phyloP scores from a whole-genome alignment of 106 monocot species.

The Cymbidium sinense region DNA sequence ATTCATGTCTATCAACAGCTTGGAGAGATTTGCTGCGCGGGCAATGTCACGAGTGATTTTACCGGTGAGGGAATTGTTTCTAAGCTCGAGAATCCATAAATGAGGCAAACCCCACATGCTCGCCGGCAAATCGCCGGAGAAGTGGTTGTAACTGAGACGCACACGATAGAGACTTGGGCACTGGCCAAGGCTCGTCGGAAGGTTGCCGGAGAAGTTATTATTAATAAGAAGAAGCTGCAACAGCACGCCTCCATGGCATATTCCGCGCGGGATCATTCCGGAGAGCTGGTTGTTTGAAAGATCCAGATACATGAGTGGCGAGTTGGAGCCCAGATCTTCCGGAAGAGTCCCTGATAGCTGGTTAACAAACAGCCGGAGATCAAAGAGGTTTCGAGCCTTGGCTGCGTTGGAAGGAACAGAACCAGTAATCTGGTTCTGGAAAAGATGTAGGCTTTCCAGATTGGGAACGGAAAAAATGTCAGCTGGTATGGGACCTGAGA shows the following conservation, averaged over 20 bases:
- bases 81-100: slow-evolving; percentile 39
- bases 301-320: slow-evolving; percentile 30
- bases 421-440: slow-evolving; percentile 39
- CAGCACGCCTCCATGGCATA: slow-evolving; percentile 27
- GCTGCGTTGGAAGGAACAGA: slow-evolving; percentile 18
- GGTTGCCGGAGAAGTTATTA: slow-evolving; percentile 29
- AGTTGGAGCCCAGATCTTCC: slow-evolving; percentile 11
- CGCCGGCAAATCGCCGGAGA: slow-evolving; percentile 38
- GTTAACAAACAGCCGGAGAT: slow-evolving; percentile 37
- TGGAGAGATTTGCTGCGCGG: slow-evolving; percentile 25
- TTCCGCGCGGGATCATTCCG: slow-evolving; percentile 25
- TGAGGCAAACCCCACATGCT: slow-evolving; percentile 38
- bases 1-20: slow-evolving; percentile 28
- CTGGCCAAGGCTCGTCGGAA: slow-evolving; percentile 23
- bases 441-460: slow-evolving; percentile 37
- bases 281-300: slow-evolving; percentile 39
- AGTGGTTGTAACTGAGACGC: slow-evolving; percentile 31
- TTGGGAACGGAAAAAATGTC: slow-evolving; percentile 23
- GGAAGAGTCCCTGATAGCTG: slow-evolving; percentile 29
- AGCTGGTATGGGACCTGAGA: slow-evolving; percentile 27
- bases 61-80: slow-evolving; percentile 31
- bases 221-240: slow-evolving; percentile 31
- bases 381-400: slow-evolving; percentile 10
- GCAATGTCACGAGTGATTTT: slow-evolving; percentile 29
- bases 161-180: slow-evolving; percentile 28